A percentile compares a stretch with the other conserved stretches of the same genome.
Conservation (phyloP, 352 stramenopile genomes). For the Pythium phragmiticola region DNA sequence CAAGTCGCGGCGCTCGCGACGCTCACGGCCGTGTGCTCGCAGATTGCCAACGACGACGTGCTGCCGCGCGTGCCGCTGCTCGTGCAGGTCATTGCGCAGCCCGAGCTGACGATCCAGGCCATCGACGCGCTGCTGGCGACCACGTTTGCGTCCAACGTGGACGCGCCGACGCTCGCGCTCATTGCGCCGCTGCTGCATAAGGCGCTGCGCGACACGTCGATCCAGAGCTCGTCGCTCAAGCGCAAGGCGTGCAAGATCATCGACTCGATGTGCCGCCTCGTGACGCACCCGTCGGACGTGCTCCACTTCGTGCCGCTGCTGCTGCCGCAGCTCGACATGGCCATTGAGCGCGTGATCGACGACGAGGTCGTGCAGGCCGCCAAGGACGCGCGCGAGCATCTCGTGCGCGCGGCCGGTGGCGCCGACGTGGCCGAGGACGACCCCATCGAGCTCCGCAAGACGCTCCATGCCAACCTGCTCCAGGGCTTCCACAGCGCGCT, state of each 20-base stretch:
- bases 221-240: slow-evolving; percentile 91
- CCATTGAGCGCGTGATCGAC: slow-evolving; percentile 91
- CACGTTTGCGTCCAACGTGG: slow-evolving; percentile 91
- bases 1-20: slow-evolving; percentile 60
- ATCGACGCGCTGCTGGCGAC: slow-evolving; percentile 90
- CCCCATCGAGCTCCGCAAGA: slow-evolving; percentile 53
- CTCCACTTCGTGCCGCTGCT: slow-evolving; percentile 91
- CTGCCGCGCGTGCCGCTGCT: slow-evolving; percentile 86
- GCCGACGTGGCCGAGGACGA: slow-evolving; percentile 53
- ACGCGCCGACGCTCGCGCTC: slow-evolving; percentile 88
- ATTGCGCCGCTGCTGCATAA: slow-evolving; percentile 90
- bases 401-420: slow-evolving; percentile 55
- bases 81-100: slow-evolving; percentile 90
- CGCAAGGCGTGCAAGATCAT: slow-evolving; percentile 91
- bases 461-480: slow-evolving; percentile 45
- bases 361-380: slow-evolving; percentile 85
- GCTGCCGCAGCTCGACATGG: slow-evolving; percentile 90
- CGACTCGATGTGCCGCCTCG: slow-evolving; percentile 92
- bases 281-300: slow-evolving; percentile 85
- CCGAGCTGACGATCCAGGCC: slow-evolving; percentile 88
- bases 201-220: slow-evolving; percentile 89
- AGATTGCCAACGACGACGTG: slow-evolving; percentile 91
- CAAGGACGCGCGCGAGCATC: slow-evolving; percentile 53
- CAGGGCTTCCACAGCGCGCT: slow-evolving; percentile 45
- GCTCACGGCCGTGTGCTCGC: slow-evolving; percentile 83